Percentiles rank a stretch among this genome's conserved stretches.
phyloP scores from a whole-genome alignment of 148 eudicot species.

The Cornus kousa region DNA sequence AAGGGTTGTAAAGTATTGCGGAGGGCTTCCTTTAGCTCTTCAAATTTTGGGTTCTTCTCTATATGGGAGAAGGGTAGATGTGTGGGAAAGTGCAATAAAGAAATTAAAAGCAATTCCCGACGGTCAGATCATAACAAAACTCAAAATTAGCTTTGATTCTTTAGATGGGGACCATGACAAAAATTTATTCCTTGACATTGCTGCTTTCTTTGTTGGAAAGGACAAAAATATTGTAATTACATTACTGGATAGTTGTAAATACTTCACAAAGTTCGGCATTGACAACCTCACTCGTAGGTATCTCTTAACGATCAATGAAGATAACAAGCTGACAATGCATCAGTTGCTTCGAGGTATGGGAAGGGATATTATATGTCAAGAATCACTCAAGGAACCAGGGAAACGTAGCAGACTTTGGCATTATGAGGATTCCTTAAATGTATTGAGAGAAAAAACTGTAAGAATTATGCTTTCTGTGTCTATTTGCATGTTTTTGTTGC shows the following conservation, averaged over 20 bases:
- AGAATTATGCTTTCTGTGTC: background rate
- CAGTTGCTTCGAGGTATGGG: no score
- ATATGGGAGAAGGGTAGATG: no score
- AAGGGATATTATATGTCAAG: no score
- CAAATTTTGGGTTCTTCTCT: no score
- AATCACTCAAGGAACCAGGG: constrained; percentile 10
- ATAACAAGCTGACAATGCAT: background rate
- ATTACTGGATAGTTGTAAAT: background rate
- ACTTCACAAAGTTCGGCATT: background rate
- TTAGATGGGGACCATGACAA: background rate
- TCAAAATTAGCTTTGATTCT: constrained; percentile 9
- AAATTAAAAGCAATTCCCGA: no score
- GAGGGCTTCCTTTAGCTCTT: no score
- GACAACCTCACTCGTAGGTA: constrained; percentile 3
- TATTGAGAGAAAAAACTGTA: constrained; percentile 14
- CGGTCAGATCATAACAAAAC: background rate
- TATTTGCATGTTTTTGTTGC: background rate
- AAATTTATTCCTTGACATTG: no score
- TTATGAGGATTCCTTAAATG: background rate
- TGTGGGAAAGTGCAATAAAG: no score
- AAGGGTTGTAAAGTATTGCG: no score
- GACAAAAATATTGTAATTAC: background rate
- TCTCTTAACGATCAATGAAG: constrained; percentile 1
- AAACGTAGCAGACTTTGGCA: constrained; percentile 21
- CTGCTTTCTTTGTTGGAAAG: no score